Evolutionary conservation across 805 yeast genomes (phyloP), one percentile per base, ranked within the genome.

Genomic region (Candida ulmi): DNA sequence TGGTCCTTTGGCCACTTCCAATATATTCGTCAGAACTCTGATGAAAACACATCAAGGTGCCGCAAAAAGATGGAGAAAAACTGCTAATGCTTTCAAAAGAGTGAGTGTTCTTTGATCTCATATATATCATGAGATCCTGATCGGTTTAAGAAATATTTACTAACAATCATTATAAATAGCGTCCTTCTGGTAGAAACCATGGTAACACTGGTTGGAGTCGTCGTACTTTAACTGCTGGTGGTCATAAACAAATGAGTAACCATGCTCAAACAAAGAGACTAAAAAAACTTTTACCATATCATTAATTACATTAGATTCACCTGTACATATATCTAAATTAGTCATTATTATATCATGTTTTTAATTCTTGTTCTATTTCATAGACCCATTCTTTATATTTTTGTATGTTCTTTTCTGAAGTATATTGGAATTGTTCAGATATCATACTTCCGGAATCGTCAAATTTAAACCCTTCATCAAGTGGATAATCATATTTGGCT

Each of bases 141-240:
- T n/a, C n/a, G n/a, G n/a, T n/a, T n/a, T n/a, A n/a, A n/a, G n/a
- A n/a, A n/a, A n/a, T n/a, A n/a, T n/a, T n/a, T 29, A 40, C 38
- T 42, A 35, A 42, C 45, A 9, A 13, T 13, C 24, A 33, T 30
- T 32, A 40, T 11, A 9, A n/a, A 8, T 34, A 61, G 76, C 90
- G 73, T 46, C 77, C 79, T 51, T 83, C 95, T 17, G 95, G 96
- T 11, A 77, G 95, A 66, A 83, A 85, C 49, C 97, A 90, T 60
- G 96, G 97, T 37, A 90, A 90, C 55, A 86, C 88, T 2, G 90
- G 95, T 17, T 90, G 93, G 83, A 73, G 88, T 25, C 66, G 75
- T 30, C 71, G 80, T 37, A 69, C 74, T 19, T 63, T 83, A 54
- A 67, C 76, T 44, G 72, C 71, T 51, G 69, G 83, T 61, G 74